Evolutionary conservation across 306 rosid species (phyloP).

Genomic region (Vigna radiata): DNA sequence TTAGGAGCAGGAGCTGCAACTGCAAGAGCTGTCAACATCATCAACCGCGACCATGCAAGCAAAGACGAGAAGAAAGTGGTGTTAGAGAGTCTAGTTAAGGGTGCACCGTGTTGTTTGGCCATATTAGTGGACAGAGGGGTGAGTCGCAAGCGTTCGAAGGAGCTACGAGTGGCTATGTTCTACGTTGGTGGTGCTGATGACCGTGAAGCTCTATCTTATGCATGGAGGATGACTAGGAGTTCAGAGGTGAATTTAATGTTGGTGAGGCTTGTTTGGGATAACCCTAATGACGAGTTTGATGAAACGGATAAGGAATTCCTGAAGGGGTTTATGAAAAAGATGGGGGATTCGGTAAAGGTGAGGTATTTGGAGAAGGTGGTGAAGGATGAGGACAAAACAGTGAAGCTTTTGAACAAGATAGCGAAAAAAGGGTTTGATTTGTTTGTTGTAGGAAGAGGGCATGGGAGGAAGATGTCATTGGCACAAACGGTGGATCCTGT

Average conservation of each 20-base stretch:
- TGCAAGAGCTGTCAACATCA: conserved; percentile 50
- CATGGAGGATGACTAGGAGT: conserved; percentile 54
- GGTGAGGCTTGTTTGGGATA: conserved; percentile 55
- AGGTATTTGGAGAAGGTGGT: conserved; percentile 48
- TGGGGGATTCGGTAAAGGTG: neutral
- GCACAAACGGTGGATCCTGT: conserved; percentile 53
- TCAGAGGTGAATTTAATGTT: conserved; percentile 37
- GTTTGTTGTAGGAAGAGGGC: conserved; percentile 51
- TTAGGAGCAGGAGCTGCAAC: conserved; percentile 49
- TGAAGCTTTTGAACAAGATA: conserved; percentile 42
- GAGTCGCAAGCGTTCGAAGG: conserved; percentile 6
- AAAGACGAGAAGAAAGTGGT: conserved; percentile 46
- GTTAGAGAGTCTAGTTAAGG: conserved; percentile 37
- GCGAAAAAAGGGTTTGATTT: conserved; percentile 49
- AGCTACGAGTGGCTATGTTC: conserved; percentile 41
- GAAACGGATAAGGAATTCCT: conserved; percentile 38
- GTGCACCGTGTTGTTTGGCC: conserved; percentile 45
- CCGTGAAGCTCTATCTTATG: conserved; percentile 53
- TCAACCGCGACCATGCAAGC: conserved; percentile 43
- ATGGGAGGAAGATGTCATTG: conserved; percentile 54
- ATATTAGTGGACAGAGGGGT: conserved; percentile 50
- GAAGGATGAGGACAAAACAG: conserved; percentile 51
- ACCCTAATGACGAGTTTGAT: conserved; percentile 41
- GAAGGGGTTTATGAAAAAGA: neutral
- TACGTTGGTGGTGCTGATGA: conserved; percentile 49